phyloP scores from a whole-genome alignment of 2,329 filamentous ascomycete species.

The Alternaria sp. region DNA sequence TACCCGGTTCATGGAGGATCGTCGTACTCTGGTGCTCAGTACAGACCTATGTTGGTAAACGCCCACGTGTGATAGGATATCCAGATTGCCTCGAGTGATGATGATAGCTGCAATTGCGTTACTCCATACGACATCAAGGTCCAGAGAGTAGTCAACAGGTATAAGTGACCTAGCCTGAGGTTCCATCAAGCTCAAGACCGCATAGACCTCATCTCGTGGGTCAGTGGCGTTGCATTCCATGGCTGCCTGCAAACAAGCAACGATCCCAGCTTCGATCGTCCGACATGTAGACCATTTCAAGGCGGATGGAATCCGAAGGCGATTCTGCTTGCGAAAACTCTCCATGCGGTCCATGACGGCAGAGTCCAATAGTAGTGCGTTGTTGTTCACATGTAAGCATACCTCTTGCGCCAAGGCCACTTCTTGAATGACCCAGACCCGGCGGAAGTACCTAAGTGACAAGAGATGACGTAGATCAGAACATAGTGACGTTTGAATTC shows the following conservation, averaged over 20 bases:
- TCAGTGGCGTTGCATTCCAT: not conserved
- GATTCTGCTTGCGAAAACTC: not conserved
- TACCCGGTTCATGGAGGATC: too few relatives aligned
- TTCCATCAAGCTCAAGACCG: conserved; percentile 18
- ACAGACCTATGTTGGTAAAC: too few relatives aligned
- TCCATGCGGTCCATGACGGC: not conserved
- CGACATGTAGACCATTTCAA: not conserved
- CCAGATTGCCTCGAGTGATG: not conserved
- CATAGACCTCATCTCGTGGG: conserved; percentile 18
- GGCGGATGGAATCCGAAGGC: not conserved
- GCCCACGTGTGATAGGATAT: not conserved
- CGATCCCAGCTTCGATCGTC: not conserved
- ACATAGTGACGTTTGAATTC: not conserved
- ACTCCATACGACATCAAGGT: not conserved
- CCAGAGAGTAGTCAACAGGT: conserved; percentile 13
- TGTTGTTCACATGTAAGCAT: conserved; percentile 10
- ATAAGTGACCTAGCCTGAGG: conserved; percentile 1
- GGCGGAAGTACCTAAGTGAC: conserved; percentile 19
- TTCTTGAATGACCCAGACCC: conserved; percentile 31
- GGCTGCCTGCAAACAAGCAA: not conserved
- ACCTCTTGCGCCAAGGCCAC: conserved; percentile 17
- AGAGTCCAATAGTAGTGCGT: not conserved
- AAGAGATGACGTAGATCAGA: not conserved
- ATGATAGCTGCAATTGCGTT: not conserved
- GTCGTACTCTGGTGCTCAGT: too few relatives aligned